phyloP scores from a whole-genome alignment of 345 rosid species.

The Populus nigra region DNA sequence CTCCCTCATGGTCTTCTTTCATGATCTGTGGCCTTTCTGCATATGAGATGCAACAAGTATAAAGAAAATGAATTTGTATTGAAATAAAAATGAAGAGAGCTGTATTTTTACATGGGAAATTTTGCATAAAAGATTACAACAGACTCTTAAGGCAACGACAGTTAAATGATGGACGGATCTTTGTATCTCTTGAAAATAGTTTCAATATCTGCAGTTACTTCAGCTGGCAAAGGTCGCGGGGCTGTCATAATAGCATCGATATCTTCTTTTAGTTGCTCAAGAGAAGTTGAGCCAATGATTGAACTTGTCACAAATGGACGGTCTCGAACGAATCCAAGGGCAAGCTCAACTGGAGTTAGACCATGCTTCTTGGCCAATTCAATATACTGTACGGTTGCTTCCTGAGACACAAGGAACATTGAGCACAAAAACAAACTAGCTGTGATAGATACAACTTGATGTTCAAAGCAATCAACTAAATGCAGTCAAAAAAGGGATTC shows the following conservation, averaged over 20 bases:
- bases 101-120: not conserved
- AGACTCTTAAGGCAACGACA: not conserved
- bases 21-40: not conserved
- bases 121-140: not conserved
- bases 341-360: constrained; percentile 67
- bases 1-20: not conserved
- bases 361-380: constrained; percentile 73
- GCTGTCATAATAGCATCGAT: constrained; percentile 64
- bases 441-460: not conserved
- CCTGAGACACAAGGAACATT: constrained; percentile 38
- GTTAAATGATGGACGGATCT: constrained; percentile 47
- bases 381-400: constrained; percentile 61
- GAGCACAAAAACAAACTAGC: not conserved
- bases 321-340: constrained; percentile 75
- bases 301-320: constrained; percentile 77
- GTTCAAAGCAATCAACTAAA: not conserved
- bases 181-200: constrained; percentile 59
- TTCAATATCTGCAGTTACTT: constrained; percentile 66
- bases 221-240: constrained; percentile 56
- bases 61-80: not conserved
- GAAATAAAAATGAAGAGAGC: not conserved
- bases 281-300: constrained; percentile 75
- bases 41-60: not conserved
- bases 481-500: not conserved
- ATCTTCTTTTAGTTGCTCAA: constrained; percentile 77